These are phyloP conservation scores for Monsonia emarginata DNA, from an alignment of 441 rosid species.

Conservation along the genomic window DNA sequence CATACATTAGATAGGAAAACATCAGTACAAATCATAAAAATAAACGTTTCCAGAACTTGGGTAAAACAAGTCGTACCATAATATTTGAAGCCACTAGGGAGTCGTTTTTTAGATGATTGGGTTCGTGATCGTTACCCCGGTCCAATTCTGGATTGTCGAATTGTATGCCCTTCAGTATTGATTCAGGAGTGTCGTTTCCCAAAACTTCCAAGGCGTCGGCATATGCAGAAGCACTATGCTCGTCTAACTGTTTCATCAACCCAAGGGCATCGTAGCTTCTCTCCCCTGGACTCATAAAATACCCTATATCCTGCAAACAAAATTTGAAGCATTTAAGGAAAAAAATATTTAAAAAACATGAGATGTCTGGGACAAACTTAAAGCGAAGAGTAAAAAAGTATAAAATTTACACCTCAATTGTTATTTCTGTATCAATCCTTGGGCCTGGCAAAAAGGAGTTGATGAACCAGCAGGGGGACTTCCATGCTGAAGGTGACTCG, in stretches of 20 bases:
- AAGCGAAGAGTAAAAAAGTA: background rate
- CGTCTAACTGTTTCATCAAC: conserved; percentile 80
- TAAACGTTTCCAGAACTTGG: too few relatives aligned
- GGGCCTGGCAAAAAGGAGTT: conserved; percentile 78
- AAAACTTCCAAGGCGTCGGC: conserved; percentile 85
- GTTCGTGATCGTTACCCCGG: conserved; percentile 28
- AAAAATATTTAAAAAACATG: background rate
- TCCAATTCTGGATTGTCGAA: conserved; percentile 24
- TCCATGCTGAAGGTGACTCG: conserved; percentile 98
- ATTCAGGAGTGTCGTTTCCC: conserved; percentile 65
- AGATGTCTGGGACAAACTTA: background rate
- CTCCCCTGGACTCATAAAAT: conserved; percentile 78
- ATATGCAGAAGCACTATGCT: conserved; percentile 71
- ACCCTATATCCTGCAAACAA: conserved; percentile 66
- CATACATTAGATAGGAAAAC: too few relatives aligned
- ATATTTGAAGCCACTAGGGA: conserved; percentile 38
- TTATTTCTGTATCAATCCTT: conserved; percentile 68
- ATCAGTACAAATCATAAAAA: too few relatives aligned
- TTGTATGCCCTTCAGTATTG: conserved; percentile 38
- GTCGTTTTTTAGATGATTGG: conserved; percentile 28
- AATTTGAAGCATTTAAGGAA: conserved; percentile 4
- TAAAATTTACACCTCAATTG: conserved; percentile 56
- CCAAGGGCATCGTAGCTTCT: conserved; percentile 85
- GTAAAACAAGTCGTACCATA: conserved; percentile 26
- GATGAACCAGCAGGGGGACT: conserved; percentile 86